phyloP scores from a whole-genome alignment of 2,329 filamentous ascomycete genomes.

The Cytospora leucostoma region DNA sequence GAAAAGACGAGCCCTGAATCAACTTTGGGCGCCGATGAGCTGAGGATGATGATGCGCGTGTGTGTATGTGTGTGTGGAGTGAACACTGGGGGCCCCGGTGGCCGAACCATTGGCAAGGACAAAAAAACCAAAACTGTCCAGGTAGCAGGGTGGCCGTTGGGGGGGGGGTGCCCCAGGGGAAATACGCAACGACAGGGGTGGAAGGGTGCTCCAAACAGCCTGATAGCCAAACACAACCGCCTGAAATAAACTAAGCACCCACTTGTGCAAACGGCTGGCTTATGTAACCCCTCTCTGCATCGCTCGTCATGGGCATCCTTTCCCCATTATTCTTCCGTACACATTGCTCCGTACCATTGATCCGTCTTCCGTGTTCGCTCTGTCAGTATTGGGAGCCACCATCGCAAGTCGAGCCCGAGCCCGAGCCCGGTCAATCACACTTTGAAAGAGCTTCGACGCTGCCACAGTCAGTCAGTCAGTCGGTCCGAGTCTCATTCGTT shows the following conservation, averaged over 20 bases:
- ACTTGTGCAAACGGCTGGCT: not conserved
- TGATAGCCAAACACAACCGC: not conserved
- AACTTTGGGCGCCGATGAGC: not conserved
- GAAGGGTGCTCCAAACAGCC: not conserved
- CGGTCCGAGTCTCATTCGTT: not conserved
- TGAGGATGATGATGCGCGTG: not conserved
- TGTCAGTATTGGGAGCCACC: slow-evolving; percentile 9
- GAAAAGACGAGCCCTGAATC: not conserved
- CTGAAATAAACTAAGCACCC: no score
- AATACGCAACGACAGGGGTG: no score
- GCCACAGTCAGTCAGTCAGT: slow-evolving; percentile 2
- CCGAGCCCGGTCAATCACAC: slow-evolving; percentile 1
- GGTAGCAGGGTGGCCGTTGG: not conserved
- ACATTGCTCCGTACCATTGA: slow-evolving; percentile 9
- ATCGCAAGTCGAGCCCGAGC: not conserved
- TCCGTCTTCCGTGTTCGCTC: slow-evolving; percentile 6
- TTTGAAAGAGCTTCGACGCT: slow-evolving; percentile 15
- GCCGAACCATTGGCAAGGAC: not conserved
- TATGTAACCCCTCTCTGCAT: not conserved
- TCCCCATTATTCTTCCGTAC: slow-evolving; percentile 2
- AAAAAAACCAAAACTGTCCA: not conserved
- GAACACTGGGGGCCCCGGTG: not conserved
- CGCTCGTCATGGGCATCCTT: not conserved
- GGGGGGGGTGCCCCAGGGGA: not conserved
- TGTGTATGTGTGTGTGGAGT: no score